These are phyloP conservation scores for Claviceps quebecensis DNA, from an alignment of 2,329 filamentous ascomycete species.

Conservation along the genomic window DNA sequence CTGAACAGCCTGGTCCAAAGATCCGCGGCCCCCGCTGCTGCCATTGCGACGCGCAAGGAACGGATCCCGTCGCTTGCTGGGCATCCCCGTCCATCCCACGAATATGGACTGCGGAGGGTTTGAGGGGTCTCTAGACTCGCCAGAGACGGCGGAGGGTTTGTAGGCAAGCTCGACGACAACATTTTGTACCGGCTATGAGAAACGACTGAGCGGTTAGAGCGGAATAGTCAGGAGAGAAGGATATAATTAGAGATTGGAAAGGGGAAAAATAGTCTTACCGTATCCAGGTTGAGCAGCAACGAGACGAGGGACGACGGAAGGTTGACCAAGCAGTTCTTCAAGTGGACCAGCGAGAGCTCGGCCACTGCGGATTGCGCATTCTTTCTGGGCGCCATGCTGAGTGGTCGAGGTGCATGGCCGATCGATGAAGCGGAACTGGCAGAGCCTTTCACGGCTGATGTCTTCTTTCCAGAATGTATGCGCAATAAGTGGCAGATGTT, in stretches of 20 bases:
- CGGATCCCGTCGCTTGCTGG: constrained; percentile 70
- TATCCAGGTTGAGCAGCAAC: constrained; percentile 76
- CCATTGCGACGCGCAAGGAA: constrained; percentile 64
- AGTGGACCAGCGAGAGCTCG: constrained; percentile 70
- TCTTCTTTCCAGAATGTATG: background rate
- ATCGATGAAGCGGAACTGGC: background rate
- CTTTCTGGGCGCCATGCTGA: constrained; percentile 33
- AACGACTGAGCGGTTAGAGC: constrained; percentile 1
- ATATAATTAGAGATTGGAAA: background rate
- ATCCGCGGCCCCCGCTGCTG: constrained; percentile 43
- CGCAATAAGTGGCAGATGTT: background rate
- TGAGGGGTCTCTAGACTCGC: constrained; percentile 31
- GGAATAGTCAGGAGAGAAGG: background rate
- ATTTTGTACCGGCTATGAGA: constrained; percentile 70
- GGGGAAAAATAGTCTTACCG: constrained; percentile 41
- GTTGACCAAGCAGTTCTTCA: constrained; percentile 93
- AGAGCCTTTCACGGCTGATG: background rate
- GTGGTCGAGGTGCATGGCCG: constrained; percentile 1
- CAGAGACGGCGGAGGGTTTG: constrained; percentile 21
- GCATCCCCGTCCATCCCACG: constrained; percentile 95
- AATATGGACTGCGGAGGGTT: constrained; percentile 57
- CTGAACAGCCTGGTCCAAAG: constrained; percentile 60
- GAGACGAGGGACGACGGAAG: constrained; percentile 74
- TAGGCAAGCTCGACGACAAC: constrained; percentile 86
- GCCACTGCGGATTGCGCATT: constrained; percentile 54